These are phyloP conservation scores for Actinomortierella ambigua DNA, from an alignment of 371 early-diverging fungal genomes.

Conservation along the genomic window DNA sequence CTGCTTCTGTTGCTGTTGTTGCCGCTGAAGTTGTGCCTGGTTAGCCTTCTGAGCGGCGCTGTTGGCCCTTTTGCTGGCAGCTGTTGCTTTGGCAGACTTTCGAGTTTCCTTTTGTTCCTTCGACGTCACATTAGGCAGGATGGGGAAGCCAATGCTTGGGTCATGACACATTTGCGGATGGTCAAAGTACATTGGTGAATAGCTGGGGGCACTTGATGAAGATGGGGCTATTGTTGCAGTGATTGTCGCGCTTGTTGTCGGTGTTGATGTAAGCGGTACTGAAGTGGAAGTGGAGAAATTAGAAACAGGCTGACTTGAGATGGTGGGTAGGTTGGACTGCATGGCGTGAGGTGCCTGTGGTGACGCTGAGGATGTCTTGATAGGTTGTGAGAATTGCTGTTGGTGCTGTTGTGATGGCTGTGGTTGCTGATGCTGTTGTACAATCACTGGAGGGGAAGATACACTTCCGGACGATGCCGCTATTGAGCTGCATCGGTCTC, in stretches of 20 bases:
- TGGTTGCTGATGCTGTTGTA: not conserved
- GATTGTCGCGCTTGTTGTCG: conserved; percentile 7
- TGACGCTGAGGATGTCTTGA: conserved; percentile 7
- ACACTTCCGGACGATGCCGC: too few relatives aligned
- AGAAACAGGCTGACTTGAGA: conserved; percentile 1
- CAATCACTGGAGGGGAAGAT: too few relatives aligned
- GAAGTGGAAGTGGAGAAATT: conserved; percentile 6
- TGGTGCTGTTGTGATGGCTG: not conserved
- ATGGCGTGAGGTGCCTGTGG: conserved; percentile 8
- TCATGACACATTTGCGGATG: conserved; percentile 37
- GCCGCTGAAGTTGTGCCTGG: conserved; percentile 7
- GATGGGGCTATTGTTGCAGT: conserved; percentile 10
- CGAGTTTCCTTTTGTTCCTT: conserved; percentile 10
- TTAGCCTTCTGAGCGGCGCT: conserved; percentile 1
- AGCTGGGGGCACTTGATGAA: not conserved
- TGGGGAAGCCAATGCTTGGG: conserved; percentile 24
- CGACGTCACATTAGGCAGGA: conserved; percentile 16
- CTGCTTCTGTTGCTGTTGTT: conserved; percentile 12
- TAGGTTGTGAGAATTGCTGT: conserved; percentile 1
- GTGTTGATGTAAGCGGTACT: not conserved
- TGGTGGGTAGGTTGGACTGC: conserved; percentile 1
- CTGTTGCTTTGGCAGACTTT: not conserved
- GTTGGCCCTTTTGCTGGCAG: not conserved
- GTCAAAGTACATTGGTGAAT: not conserved
- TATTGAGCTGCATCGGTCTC: too few relatives aligned